Conservation (phyloP, 768 basidiomycete species). For the Psilocybe azurescens region DNA sequence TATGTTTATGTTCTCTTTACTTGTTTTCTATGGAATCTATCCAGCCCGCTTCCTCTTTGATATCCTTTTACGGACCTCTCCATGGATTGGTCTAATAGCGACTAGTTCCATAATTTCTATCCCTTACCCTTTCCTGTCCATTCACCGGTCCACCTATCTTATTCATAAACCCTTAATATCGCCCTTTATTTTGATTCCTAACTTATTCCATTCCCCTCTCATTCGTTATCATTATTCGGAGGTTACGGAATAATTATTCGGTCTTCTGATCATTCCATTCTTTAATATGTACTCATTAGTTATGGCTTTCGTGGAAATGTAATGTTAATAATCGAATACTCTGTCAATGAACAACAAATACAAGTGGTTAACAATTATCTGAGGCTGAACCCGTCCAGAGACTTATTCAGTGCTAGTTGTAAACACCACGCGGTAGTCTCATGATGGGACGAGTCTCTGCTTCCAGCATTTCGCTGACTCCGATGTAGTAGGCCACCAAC, state of each 20-base stretch:
- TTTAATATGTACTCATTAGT: not conserved
- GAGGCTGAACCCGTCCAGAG: too few relatives aligned
- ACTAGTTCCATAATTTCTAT: not conserved
- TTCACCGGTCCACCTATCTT: not conserved
- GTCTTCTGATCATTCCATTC: not conserved
- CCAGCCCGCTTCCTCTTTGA: not conserved
- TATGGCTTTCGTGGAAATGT: not conserved
- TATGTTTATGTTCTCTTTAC: not conserved
- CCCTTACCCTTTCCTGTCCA: not conserved
- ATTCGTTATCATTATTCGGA: not conserved
- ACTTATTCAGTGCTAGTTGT: not conserved
- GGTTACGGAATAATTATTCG: not conserved
- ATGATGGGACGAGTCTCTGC: conserved; percentile 40
- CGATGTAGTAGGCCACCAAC: conserved; percentile 52
- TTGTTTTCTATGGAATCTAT: not conserved
- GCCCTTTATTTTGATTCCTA: not conserved
- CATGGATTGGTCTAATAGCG: not conserved
- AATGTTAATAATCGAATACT: not conserved
- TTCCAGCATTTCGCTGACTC: conserved; percentile 41
- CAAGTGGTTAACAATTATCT: not conserved
- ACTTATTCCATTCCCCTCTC: conserved; percentile 5
- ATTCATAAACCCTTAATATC: conserved; percentile 5
- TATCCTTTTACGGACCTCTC: not conserved
- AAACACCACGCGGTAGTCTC: conserved; percentile 41
- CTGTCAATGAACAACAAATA: not conserved